Conservation (phyloP, 1,284 basidiomycete species). For the Malassezia pachydermatis region DNA sequence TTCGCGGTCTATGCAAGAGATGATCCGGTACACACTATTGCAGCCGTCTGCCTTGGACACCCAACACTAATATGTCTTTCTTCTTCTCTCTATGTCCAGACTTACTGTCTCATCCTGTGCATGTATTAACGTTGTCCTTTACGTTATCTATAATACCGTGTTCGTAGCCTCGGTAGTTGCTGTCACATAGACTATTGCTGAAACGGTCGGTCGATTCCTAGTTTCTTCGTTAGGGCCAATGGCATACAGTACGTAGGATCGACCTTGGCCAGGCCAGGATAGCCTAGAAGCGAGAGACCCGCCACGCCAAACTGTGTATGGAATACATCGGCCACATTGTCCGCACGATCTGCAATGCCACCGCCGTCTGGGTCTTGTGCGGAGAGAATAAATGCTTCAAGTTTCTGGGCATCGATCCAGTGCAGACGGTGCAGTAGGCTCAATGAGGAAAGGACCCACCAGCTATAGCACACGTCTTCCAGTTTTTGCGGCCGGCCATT, state of each 20-base stretch:
- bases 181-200: conserved; percentile 12
- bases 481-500: conserved; percentile 94
- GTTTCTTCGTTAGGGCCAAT: conserved; percentile 55
- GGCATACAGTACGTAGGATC: conserved; percentile 98
- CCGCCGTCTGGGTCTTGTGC: conserved; percentile 85
- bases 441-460: conserved; percentile 85
- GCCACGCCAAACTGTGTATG: conserved; percentile 89
- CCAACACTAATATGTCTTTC: neutral
- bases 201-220: conserved; percentile 31
- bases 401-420: conserved; percentile 83
- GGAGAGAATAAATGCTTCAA: conserved; percentile 69
- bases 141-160: no score
- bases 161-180: no score
- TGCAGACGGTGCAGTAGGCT: conserved; percentile 71
- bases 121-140: no score
- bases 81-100: neutral
- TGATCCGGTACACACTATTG: neutral
- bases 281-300: conserved; percentile 79
- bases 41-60: neutral
- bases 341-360: conserved; percentile 86
- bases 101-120: no score
- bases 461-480: conserved; percentile 97
- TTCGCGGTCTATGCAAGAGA: conserved; percentile 4
- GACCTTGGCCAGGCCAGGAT: conserved; percentile 67
- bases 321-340: conserved; percentile 88